A percentile compares a stretch with the other conserved stretches of the same genome.
Evolutionary conservation across 768 basidiomycete species (phyloP).

Genomic region (Mycena belliarum): DNA sequence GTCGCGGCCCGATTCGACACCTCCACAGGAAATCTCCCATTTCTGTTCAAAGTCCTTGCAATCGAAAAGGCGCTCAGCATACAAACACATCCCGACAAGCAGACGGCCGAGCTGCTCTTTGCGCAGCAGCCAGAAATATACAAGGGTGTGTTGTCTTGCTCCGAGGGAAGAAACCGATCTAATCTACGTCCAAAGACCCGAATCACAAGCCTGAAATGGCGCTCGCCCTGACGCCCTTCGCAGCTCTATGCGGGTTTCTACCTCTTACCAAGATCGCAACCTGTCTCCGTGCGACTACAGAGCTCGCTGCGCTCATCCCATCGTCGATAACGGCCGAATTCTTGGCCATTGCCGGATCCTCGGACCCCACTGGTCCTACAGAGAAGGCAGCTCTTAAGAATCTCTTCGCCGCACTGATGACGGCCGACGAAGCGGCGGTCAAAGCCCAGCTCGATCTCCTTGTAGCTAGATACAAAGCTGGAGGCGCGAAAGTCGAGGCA

Average conservation of each 20-base stretch:
- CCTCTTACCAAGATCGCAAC: constrained; percentile 73
- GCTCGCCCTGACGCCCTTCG: constrained; percentile 90
- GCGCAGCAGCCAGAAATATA: constrained; percentile 78
- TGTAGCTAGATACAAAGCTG: constrained; percentile 59
- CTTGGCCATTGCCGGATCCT: constrained; percentile 42
- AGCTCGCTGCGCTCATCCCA: constrained; percentile 75
- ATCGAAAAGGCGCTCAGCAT: constrained; percentile 90
- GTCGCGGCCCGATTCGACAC: constrained; percentile 59
- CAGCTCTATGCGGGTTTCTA: constrained; percentile 90
- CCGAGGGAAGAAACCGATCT: background rate
- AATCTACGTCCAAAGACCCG: constrained; percentile 54
- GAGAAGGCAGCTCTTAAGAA: constrained; percentile 68
- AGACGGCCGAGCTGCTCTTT: constrained; percentile 71
- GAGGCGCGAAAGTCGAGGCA: constrained; percentile 40
- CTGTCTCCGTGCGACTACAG: constrained; percentile 69
- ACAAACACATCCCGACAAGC: constrained; percentile 90
- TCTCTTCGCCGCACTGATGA: constrained; percentile 86
- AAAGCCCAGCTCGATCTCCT: constrained; percentile 57
- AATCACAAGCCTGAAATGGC: constrained; percentile 99
- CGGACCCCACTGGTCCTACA: constrained; percentile 42
- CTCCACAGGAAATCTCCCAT: constrained; percentile 73
- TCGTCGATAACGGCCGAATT: constrained; percentile 53
- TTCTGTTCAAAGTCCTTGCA: constrained; percentile 89
- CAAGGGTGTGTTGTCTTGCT: constrained; percentile 62
- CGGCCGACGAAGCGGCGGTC: constrained; percentile 56